Conservation (phyloP, 805 yeast genomes). For the Hermanozyma aechmeae region DNA sequence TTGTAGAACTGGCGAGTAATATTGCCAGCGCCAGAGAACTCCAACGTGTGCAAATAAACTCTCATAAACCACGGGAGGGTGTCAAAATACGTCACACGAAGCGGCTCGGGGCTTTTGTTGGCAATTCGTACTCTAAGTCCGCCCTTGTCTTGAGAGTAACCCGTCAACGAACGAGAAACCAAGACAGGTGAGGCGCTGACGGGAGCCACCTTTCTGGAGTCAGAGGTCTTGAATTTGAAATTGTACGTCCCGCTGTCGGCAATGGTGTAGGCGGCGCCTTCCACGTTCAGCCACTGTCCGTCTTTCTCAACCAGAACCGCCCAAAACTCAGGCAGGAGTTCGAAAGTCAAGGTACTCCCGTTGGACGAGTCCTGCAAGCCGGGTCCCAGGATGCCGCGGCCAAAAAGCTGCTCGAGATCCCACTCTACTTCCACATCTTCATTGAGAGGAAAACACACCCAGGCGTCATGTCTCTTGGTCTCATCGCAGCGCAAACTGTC, state of each 20-base stretch:
- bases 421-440: constrained; percentile 40
- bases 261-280: constrained; percentile 5
- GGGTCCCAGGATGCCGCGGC: constrained; percentile 55
- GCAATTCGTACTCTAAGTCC: constrained; percentile 71
- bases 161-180: constrained; percentile 82
- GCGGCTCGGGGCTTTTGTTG: constrained; percentile 49
- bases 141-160: constrained; percentile 86
- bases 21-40: constrained; percentile 17
- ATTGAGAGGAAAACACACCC: constrained; percentile 72
- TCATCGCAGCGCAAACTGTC: constrained; percentile 67
- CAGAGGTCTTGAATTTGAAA: constrained; percentile 31
- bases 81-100: constrained; percentile 60
- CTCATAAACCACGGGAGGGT: constrained; percentile 91
- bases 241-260: constrained; percentile 18
- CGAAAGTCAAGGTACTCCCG: constrained; percentile 36
- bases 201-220: constrained; percentile 34
- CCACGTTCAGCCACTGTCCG: constrained; percentile 3
- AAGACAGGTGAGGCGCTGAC: constrained; percentile 48
- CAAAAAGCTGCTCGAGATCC: constrained; percentile 59
- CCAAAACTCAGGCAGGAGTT: constrained; percentile 40
- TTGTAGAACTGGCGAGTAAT: constrained; percentile 50
- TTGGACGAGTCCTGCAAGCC: constrained; percentile 41
- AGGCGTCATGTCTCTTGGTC: constrained; percentile 46
- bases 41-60: constrained; percentile 64
- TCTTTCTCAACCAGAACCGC: constrained; percentile 19